Evolutionary conservation across 257 asterid species (phyloP), one percentile per base, ranked within the genome.

Genomic region (Mitragyna speciosa): DNA sequence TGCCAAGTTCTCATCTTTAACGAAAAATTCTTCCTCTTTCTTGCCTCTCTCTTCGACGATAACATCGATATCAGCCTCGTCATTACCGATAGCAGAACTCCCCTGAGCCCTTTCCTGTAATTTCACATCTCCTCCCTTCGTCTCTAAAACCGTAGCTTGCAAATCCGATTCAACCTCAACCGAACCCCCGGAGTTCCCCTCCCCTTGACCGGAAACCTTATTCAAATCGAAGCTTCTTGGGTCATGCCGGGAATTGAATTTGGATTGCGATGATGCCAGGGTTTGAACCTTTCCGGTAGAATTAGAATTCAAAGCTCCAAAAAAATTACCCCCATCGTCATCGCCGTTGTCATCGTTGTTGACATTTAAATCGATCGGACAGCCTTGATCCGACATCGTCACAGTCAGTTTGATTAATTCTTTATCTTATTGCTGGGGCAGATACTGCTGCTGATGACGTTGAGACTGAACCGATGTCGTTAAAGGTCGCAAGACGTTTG

Each of bases 401-500:
- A 78, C 58, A 49, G 58, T 80, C 10, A 51, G 41, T 58, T 59
- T 61, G 45, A 68, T 36, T 24, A 17, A 33, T 45, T 63, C 78
- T n/a, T 79, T 70, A 2, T 26, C 8, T 59, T 59, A 16, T 10
- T 3, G 66, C 28, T 59, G 66, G 31, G 30, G 58, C 52, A 20
- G 82, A 51, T n/a, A 78, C 36, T 20, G 71, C 66, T 72, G 85
- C 31, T 22, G 72, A 58, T 72, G 85, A 9, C 77, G 41, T 69
- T 75, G 87, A 39, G 87, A 63, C 48, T 83, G 87, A 81, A 82
- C 64, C 89, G 92, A 75, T 63, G 92, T 54, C 85, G 90, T 43
- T 61, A 89, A 76, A 70, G 97, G 97, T 2, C 86, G 93, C 65
- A 94, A 90, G 39, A 95, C 98, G 75, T 95, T 98, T 0, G 98